These are phyloP conservation scores for Saccharum officinarum DNA, from an alignment of 176 grass and related monocot species.

Conservation along the genomic window DNA sequence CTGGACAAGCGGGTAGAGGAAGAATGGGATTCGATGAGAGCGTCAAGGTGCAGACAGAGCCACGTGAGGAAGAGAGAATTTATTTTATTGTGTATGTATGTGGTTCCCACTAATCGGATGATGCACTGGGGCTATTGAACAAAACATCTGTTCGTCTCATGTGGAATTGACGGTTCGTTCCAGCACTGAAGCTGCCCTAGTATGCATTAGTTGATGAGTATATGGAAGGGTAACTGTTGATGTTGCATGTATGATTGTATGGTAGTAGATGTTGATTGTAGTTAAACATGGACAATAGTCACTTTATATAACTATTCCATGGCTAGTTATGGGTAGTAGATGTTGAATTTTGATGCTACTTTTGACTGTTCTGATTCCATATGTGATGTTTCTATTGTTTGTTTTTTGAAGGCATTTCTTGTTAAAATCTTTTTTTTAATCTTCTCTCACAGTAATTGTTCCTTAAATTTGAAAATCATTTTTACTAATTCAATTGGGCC, in stretches of 20 bases:
- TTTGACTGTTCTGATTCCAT: not conserved
- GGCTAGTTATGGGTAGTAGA: constrained; percentile 1
- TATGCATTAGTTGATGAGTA: not conserved
- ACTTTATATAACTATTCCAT: constrained; percentile 16
- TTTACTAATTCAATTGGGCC: not conserved
- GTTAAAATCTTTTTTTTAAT: constrained; percentile 1
- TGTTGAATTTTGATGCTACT: not conserved
- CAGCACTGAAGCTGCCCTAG: not conserved
- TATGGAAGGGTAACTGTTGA: not conserved
- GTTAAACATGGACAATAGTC: not conserved
- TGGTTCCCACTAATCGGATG: too few species aligned
- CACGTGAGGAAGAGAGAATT: too few species aligned
- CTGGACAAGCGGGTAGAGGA: too few species aligned
- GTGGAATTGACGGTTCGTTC: too few species aligned
- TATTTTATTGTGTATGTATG: too few species aligned
- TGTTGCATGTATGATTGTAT: not conserved
- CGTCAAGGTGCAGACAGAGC: too few species aligned
- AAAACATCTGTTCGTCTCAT: too few species aligned
- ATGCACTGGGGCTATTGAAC: too few species aligned
- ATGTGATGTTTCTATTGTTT: constrained; percentile 11
- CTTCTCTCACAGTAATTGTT: not conserved
- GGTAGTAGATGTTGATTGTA: not conserved
- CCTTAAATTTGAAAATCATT: not conserved
- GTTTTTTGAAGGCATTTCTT: not conserved
- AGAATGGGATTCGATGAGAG: too few species aligned